Conservation (phyloP, 495 filamentous ascomycete genomes). For the Aspergillus hancockii region DNA sequence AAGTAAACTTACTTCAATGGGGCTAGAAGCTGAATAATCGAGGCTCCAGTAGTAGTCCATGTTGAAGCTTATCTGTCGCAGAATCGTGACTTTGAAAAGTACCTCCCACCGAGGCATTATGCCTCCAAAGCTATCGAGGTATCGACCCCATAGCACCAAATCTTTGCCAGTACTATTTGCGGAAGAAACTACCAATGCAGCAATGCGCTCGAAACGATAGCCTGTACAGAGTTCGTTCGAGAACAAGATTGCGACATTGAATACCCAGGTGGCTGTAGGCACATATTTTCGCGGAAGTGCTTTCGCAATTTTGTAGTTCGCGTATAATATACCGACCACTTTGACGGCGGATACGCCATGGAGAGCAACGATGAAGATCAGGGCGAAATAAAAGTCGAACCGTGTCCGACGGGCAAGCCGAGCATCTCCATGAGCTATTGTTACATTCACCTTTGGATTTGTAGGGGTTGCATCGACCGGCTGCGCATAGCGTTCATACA, state of each 20-base stretch:
- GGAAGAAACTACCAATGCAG: conserved; percentile 47
- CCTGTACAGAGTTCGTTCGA: conserved; percentile 83
- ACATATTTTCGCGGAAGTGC: conserved; percentile 64
- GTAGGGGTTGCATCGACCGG: conserved; percentile 8
- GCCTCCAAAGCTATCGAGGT: conserved; percentile 76
- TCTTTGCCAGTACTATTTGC: conserved; percentile 30
- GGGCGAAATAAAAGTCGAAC: conserved; percentile 83
- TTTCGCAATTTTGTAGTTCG: conserved; percentile 81
- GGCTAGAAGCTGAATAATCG: conserved; percentile 61
- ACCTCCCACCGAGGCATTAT: conserved; percentile 89
- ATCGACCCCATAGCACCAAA: conserved; percentile 58
- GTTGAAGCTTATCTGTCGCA: conserved; percentile 94
- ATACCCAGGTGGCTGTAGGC: conserved; percentile 83
- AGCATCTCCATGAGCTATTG: conserved; percentile 56
- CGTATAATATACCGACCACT: conserved; percentile 72
- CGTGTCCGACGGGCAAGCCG: conserved; percentile 73
- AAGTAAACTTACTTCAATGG: conserved; percentile 75
- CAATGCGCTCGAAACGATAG: conserved; percentile 68
- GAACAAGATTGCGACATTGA: conserved; percentile 85
- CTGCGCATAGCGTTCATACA: conserved; percentile 56
- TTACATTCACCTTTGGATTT: conserved; percentile 17
- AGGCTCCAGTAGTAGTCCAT: conserved; percentile 95
- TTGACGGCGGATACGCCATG: conserved; percentile 87
- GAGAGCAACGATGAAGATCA: conserved; percentile 73
- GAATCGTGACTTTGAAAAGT: conserved; percentile 93